Percentiles rank a stretch among this genome's conserved stretches.
Conservation (phyloP, 2,329 filamentous ascomycete genomes). For the Colletotrichum incanum region DNA sequence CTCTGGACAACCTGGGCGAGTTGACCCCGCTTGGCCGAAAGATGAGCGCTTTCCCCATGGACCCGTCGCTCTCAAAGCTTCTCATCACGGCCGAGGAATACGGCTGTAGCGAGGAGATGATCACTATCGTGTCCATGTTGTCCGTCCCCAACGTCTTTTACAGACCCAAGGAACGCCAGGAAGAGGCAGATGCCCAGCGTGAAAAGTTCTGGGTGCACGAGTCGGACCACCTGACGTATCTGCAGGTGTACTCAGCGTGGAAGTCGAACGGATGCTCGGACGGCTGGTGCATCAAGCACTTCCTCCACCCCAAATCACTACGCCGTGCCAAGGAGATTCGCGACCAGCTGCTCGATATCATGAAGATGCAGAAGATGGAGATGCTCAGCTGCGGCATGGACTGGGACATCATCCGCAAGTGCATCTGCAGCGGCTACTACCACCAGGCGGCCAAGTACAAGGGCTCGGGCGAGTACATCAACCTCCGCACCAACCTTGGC, state of each 20-base stretch:
- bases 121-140: constrained; percentile 98
- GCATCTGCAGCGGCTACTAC: constrained; percentile 98
- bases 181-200: constrained; percentile 94
- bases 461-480: constrained; percentile 97
- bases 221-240: constrained; percentile 94
- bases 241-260: constrained; percentile 98
- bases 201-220: constrained; percentile 99
- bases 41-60: constrained; percentile 99
- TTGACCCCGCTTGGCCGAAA: constrained; percentile 88
- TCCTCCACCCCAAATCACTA: constrained; percentile 94
- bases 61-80: constrained; percentile 93
- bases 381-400: constrained; percentile 93
- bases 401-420: constrained; percentile 96
- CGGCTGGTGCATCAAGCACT: constrained; percentile 93
- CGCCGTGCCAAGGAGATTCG: constrained; percentile 94
- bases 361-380: constrained; percentile 92
- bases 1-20: constrained; percentile 93
- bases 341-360: constrained; percentile 94
- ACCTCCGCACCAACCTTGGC: constrained; percentile 92
- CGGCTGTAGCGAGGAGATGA: constrained; percentile 96
- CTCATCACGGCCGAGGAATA: constrained; percentile 93
- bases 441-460: constrained; percentile 97
- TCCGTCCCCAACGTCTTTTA: constrained; percentile 98
- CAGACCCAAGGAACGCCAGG: constrained; percentile 94
- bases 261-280: constrained; percentile 91